Percentiles rank a stretch among this genome's conserved stretches.
phyloP scores from a whole-genome alignment of 139 green algal genomes.

The Picochlorum sp. region DNA sequence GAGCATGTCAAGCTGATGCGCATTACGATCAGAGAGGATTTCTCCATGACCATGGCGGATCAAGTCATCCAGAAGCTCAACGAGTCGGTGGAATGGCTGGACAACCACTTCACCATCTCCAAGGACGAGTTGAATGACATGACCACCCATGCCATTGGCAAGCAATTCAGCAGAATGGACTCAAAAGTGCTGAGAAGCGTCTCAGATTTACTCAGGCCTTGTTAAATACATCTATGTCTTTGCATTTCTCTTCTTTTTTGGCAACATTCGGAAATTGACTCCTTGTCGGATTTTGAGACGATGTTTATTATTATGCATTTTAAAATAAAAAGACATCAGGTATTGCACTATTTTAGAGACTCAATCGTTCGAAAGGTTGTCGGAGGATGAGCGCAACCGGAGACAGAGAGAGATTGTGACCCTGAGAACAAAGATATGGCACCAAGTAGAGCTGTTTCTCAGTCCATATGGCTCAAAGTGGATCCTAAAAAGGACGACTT shows the following conservation, averaged over 20 bases:
- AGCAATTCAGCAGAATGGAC: conserved; percentile 1
- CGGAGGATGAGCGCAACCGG: too few relatives aligned
- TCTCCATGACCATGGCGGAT: conserved; percentile 31
- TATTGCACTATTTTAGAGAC: too few relatives aligned
- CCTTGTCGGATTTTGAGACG: too few relatives aligned
- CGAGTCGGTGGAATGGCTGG: conserved; percentile 37
- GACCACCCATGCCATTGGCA: not conserved
- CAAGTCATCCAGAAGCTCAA: conserved; percentile 34
- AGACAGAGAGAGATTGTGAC: too few relatives aligned
- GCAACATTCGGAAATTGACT: not conserved
- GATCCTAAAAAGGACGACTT: too few relatives aligned
- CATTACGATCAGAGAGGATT: conserved; percentile 41
- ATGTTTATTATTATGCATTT: too few relatives aligned
- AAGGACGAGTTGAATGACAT: conserved; percentile 13
- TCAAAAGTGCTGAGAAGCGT: conserved; percentile 2
- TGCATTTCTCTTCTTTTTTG: not conserved
- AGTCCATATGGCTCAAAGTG: too few relatives aligned
- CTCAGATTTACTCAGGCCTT: not conserved
- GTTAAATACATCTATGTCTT: not conserved
- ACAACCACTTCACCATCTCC: conserved; percentile 39
- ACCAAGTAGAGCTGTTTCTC: too few relatives aligned
- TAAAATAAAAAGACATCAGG: too few relatives aligned
- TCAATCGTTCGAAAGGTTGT: too few relatives aligned
- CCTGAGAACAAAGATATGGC: too few relatives aligned
- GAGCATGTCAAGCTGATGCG: conserved; percentile 25